Conservation (phyloP, 2,329 filamentous ascomycete species). For the Aspergillus texensis region DNA sequence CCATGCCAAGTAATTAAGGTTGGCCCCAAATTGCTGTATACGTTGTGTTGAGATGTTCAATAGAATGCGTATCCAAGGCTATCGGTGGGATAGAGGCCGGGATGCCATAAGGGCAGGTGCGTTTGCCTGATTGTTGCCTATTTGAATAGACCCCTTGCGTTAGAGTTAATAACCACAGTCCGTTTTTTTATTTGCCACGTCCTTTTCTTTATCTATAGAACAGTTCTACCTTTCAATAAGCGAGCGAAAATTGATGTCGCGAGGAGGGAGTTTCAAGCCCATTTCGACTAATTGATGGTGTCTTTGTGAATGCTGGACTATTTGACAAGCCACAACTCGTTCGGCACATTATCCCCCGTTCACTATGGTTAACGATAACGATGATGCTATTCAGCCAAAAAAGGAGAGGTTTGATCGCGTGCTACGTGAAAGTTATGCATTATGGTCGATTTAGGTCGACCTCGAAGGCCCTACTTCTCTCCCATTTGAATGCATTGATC, state of each 20-base stretch:
- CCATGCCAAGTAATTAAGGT: neutral
- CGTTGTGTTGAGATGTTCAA: neutral
- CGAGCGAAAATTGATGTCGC: neutral
- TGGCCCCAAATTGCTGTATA: neutral
- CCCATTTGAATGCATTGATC: slow-evolving; percentile 13
- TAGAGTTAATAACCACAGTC: neutral
- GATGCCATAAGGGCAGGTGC: neutral
- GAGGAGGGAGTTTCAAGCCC: neutral
- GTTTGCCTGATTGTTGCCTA: neutral
- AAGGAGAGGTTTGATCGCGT: slow-evolving; percentile 18
- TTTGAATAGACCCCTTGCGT: neutral
- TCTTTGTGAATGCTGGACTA: neutral
- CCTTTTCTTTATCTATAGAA: neutral
- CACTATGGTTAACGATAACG: neutral
- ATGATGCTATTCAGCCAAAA: slow-evolving; percentile 17
- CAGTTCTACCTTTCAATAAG: neutral
- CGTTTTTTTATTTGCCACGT: neutral
- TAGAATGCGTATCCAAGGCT: neutral
- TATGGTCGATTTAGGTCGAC: slow-evolving; percentile 17
- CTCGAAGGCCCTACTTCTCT: slow-evolving; percentile 14
- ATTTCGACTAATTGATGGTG: neutral
- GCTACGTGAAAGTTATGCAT: slow-evolving; percentile 18
- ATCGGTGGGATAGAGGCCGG: neutral
- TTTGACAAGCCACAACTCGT: neutral
- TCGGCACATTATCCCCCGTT: neutral